A percentile compares a stretch with the other conserved stretches of the same genome.
Conservation (phyloP, 2,329 filamentous ascomycete genomes). For the Laburnicola sp. region DNA sequence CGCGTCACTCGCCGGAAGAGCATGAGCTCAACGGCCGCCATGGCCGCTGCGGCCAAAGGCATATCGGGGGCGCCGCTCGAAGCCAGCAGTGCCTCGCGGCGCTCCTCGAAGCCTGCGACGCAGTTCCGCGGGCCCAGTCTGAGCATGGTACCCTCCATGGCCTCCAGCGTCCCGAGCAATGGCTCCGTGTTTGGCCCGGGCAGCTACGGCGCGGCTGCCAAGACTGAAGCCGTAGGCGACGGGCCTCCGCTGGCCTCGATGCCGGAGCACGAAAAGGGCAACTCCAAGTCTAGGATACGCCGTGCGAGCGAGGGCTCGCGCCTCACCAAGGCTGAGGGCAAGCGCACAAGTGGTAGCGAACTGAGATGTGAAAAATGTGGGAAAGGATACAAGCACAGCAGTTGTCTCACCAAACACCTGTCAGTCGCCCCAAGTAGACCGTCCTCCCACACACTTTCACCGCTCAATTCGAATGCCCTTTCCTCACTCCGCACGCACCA, state of each 20-base stretch:
- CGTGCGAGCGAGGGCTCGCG: constrained; percentile 85
- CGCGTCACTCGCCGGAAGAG: constrained; percentile 93
- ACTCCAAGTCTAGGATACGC: constrained; percentile 58
- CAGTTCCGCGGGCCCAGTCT: constrained; percentile 54
- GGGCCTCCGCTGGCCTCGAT: constrained; percentile 61
- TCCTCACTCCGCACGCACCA: constrained; percentile 18
- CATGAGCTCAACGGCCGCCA: constrained; percentile 73
- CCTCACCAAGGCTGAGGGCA: constrained; percentile 75
- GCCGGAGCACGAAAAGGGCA: constrained; percentile 51
- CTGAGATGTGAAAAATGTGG: constrained; percentile 97
- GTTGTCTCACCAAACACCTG: constrained; percentile 99
- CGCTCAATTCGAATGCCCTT: constrained; percentile 46
- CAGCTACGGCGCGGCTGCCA: constrained; percentile 46
- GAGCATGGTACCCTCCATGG: constrained; percentile 65
- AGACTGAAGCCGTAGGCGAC: constrained; percentile 66
- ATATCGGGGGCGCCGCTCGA: constrained; percentile 63
- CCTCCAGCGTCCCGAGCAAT: constrained; percentile 68
- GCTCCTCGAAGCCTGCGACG: constrained; percentile 63
- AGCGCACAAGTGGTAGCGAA: constrained; percentile 79
- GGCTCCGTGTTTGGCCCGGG: constrained; percentile 41
- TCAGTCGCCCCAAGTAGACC: constrained; percentile 70
- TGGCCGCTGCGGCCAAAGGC: constrained; percentile 71
- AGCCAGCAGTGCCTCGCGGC: constrained; percentile 61
- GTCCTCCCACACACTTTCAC: constrained; percentile 50
- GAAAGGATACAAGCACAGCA: constrained; percentile 99